These are phyloP conservation scores for Eleusine indica DNA, from an alignment of 176 grass and related monocot genomes.

Conservation along the genomic window DNA sequence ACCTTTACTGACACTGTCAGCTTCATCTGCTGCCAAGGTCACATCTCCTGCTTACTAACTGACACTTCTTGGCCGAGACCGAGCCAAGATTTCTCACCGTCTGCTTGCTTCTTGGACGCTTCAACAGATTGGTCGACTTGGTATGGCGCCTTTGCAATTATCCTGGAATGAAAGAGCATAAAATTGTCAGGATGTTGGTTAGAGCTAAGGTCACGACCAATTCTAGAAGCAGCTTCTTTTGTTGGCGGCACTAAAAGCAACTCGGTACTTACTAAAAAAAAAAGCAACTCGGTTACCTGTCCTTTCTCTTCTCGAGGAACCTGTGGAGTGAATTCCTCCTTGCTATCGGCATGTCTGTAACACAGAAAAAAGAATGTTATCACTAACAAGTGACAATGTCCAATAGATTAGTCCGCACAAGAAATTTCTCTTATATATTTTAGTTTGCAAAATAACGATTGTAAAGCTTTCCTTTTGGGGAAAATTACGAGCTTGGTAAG, in stretches of 20 bases:
- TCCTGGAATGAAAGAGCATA: conserved; percentile 23
- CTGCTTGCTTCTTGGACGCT: conserved; percentile 35
- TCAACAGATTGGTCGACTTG: conserved; percentile 19
- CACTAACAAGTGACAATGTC: neutral
- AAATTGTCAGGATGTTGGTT: neutral
- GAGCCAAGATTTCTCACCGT: conserved; percentile 40
- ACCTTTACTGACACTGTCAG: neutral
- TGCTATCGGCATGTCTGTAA: conserved; percentile 61
- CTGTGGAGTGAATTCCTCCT: conserved; percentile 62
- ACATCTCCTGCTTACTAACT: conserved; percentile 34
- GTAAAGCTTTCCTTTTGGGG: neutral
- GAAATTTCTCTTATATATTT: neutral
- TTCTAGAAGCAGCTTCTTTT: neutral
- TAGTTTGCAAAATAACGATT: neutral
- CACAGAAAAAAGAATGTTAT: neutral
- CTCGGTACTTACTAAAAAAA: too few relatives aligned
- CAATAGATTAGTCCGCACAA: neutral
- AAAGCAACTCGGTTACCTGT: conserved; percentile 45
- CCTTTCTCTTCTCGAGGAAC: conserved; percentile 82
- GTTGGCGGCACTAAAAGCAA: neutral
- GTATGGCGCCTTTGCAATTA: conserved; percentile 54
- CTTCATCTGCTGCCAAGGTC: neutral
- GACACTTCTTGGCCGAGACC: conserved; percentile 35
- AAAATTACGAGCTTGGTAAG: neutral
- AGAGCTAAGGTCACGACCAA: neutral